These are phyloP conservation scores for Penicillium oxalicum DNA, from an alignment of 2,329 filamentous ascomycete genomes.

Conservation along the genomic window DNA sequence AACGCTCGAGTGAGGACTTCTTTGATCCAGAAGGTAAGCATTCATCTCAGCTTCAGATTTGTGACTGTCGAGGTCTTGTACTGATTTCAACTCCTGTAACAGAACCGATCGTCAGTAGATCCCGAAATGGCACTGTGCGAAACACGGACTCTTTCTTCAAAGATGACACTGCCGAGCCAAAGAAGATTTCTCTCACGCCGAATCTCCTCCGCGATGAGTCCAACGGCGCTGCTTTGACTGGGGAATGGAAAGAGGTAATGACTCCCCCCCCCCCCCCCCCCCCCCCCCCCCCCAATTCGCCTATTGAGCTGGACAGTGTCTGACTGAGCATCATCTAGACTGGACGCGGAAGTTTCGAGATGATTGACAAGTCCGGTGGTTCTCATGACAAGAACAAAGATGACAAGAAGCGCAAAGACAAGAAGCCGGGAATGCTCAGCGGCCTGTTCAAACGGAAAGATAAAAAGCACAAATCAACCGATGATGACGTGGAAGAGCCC, in stretches of 20 bases:
- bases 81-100: constrained; percentile 17
- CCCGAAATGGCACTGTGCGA: constrained; percentile 77
- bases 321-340: constrained; percentile 32
- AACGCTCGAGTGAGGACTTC: constrained; percentile 61
- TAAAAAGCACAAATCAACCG: constrained; percentile 49
- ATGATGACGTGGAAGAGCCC: constrained; percentile 42
- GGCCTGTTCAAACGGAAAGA: constrained; percentile 63
- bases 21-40: constrained; percentile 45
- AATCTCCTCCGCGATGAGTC: constrained; percentile 81
- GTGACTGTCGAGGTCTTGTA: not conserved
- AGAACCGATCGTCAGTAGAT: constrained; percentile 44
- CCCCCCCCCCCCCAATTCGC: not conserved
- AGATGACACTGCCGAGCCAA: constrained; percentile 88
- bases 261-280: not conserved
- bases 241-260: constrained; percentile 38
- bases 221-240: constrained; percentile 20
- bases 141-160: constrained; percentile 97
- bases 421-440: constrained; percentile 66
- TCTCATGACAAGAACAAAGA: constrained; percentile 62
- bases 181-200: constrained; percentile 94
- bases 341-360: constrained; percentile 65
- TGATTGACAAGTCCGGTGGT: constrained; percentile 62
- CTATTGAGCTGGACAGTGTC: not conserved
- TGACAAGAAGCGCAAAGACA: constrained; percentile 67
- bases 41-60: not conserved